Base-by-base conservation (phyloP, 441 rosid species). In the Mallotus japonicus region DNA sequence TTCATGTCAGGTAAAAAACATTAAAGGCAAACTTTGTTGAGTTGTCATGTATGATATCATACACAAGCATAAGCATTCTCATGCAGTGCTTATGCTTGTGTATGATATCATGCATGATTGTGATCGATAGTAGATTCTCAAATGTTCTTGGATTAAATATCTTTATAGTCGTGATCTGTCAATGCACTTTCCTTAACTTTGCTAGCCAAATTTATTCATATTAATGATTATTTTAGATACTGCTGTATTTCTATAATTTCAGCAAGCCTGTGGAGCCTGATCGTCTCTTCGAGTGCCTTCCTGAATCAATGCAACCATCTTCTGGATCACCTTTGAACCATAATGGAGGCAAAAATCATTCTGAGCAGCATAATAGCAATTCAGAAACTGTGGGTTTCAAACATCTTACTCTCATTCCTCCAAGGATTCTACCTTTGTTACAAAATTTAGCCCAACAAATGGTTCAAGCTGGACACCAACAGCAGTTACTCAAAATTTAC, bases 181-280 rank as follows among this genome's bases (percentile, higher is more conserved):
- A 20, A 62, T 59, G 60, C 51, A 44, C 24, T 72, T 64, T 71
- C 46, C 66, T 65, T 40, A 46, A 42, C 42, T 47, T 5, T 67
- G 63, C 20, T 32, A 54, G 9, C 60, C 62, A 60, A 40, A 62
- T 67, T 63, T 60, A 44, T 56, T 75, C 65, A 59, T 56, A 9
- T 20, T 55, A 71, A 70, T 63, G 42, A 47, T 40, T 47, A 24
- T 54, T 62, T 53, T 3, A 32, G 54, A 54, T 64, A 50, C 53
- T 63, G 75, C 12, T 70, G 57, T 71, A 13, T 64, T 67, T 71
- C 47, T 67, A 51, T 72, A 68, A 76, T 67, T 78, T 77, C 91
- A 95, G 98, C 87, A 92, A 92, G 78, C 89, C 98, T 3, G 90
- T 92, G 79, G 98, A 92, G 77, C 95, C 99, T 76, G 99, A 92